A percentile compares a stretch with the other conserved stretches of the same genome.
Conservation (phyloP, 1,139 yeast genomes). For the Yamadazyma friedrichii region DNA sequence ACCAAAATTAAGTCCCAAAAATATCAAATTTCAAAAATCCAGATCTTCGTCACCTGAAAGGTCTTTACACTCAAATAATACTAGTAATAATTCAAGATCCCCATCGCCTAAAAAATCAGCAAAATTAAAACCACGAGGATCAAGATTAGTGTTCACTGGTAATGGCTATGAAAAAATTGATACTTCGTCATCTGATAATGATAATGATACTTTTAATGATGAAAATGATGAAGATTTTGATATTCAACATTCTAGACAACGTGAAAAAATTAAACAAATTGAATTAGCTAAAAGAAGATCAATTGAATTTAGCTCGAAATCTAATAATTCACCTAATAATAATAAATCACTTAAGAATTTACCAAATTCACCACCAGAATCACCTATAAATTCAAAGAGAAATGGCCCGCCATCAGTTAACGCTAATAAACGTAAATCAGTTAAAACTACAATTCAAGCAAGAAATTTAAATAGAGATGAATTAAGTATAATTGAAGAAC, state of each 20-base stretch:
- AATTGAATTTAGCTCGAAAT: conserved; percentile 1
- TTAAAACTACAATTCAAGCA: conserved; percentile 17
- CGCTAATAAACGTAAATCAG: conserved; percentile 20
- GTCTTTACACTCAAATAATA: too few species aligned
- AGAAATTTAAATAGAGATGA: conserved; percentile 27
- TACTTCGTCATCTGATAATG: conserved; percentile 27
- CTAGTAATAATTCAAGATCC: conserved; percentile 11
- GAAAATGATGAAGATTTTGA: conserved; percentile 12
- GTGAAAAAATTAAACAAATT: conserved; percentile 2
- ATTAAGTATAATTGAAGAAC: conserved; percentile 46
- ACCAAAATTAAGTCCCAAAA: conserved; percentile 38
- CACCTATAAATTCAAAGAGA: conserved; percentile 20
- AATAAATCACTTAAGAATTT: neutral
- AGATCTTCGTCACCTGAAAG: conserved; percentile 16
- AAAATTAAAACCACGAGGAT: conserved; percentile 15
- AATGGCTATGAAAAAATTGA: conserved; percentile 37
- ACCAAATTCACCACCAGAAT: conserved; percentile 13
- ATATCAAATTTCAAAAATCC: conserved; percentile 9
- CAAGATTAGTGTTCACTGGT: conserved; percentile 38
- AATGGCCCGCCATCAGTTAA: conserved; percentile 23
- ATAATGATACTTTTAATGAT: conserved; percentile 21
- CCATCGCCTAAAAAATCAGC: conserved; percentile 12
- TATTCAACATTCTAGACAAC: too few species aligned
- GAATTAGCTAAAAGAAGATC: conserved; percentile 3
- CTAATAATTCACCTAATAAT: neutral